These are phyloP conservation scores for Boletus vinaceobasis DNA, from an alignment of 768 basidiomycete species.

Conservation along the genomic window DNA sequence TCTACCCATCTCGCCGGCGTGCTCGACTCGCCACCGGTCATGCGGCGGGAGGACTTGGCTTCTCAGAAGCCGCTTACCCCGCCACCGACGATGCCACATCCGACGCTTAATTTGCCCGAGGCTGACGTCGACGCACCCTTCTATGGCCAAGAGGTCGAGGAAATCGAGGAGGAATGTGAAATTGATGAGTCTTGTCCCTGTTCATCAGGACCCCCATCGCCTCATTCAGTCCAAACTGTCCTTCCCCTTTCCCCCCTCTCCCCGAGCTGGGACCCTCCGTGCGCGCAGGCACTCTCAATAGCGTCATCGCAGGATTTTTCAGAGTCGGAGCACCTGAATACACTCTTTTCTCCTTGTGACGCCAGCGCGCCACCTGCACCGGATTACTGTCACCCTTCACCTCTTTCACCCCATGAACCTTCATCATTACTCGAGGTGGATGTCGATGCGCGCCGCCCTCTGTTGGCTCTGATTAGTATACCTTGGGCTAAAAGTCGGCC, in stretches of 20 bases:
- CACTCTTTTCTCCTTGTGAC: constrained; percentile 18
- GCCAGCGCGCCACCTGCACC: constrained; percentile 11
- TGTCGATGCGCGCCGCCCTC: constrained; percentile 13
- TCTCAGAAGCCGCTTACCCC: constrained; percentile 38
- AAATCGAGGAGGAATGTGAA: constrained; percentile 17
- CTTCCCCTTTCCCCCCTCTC: constrained; percentile 35
- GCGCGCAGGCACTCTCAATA: constrained; percentile 11
- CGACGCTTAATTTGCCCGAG: constrained; percentile 37
- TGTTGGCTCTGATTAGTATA: constrained; percentile 22
- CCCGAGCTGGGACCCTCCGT: constrained; percentile 29
- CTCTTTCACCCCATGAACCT: constrained; percentile 10
- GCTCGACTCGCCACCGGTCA: constrained; percentile 35
- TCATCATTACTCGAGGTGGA: constrained; percentile 28
- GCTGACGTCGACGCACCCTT: constrained; percentile 23
- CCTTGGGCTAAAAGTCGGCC: constrained; percentile 18
- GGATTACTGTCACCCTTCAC: constrained; percentile 13
- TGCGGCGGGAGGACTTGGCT: constrained; percentile 30
- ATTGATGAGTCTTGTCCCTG: constrained; percentile 19
- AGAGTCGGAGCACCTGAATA: constrained; percentile 14
- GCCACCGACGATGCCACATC: constrained; percentile 40
- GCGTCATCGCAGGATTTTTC: constrained; percentile 16
- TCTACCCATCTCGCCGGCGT: constrained; percentile 29
- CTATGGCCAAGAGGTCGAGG: constrained; percentile 13
- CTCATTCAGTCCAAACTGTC: constrained; percentile 10
- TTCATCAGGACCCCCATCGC: constrained; percentile 13